Percentiles rank a stretch among this genome's conserved stretches.
Evolutionary conservation across 164 flowering plant genomes (phyloP).

Genomic region (Cinnamomum micranthum): DNA sequence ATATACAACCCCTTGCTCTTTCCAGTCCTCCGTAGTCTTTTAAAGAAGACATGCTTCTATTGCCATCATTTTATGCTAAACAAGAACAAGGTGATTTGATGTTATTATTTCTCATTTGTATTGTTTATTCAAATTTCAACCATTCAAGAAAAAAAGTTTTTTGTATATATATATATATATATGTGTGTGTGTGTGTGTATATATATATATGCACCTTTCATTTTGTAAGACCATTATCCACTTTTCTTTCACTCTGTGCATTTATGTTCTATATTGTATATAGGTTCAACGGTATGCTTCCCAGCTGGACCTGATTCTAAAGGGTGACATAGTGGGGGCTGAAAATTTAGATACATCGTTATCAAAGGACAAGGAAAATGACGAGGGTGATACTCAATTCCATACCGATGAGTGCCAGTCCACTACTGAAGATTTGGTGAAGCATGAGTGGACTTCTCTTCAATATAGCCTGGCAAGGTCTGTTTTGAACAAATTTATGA

Average conservation of each 20-base stretch:
- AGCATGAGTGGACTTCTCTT: slow-evolving; percentile 60
- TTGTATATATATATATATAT: background rate
- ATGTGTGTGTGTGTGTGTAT: too few species aligned
- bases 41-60: slow-evolving; percentile 54
- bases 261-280: background rate
- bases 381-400: slow-evolving; percentile 18
- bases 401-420: slow-evolving; percentile 9
- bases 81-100: slow-evolving; percentile 35
- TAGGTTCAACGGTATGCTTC: slow-evolving; percentile 54
- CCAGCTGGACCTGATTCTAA: slow-evolving; percentile 48
- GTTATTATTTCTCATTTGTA: background rate
- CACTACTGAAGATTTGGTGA: slow-evolving; percentile 13
- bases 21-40: slow-evolving; percentile 39
- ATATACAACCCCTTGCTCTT: slow-evolving; percentile 80
- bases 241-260: background rate
- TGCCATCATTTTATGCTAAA: slow-evolving; percentile 55
- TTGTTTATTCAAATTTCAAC: background rate
- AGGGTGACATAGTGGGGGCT: slow-evolving; percentile 71
- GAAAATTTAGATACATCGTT: slow-evolving; percentile 23
- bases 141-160: too few species aligned
- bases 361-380: slow-evolving; percentile 32
- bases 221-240: background rate
- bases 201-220: too few species aligned
- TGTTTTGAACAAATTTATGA: slow-evolving; percentile 43
- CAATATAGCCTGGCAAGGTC: slow-evolving; percentile 59